Percentiles rank a stretch among this genome's conserved stretches.
phyloP scores from a whole-genome alignment of 306 rosid species.

The Prosopis cineraria region DNA sequence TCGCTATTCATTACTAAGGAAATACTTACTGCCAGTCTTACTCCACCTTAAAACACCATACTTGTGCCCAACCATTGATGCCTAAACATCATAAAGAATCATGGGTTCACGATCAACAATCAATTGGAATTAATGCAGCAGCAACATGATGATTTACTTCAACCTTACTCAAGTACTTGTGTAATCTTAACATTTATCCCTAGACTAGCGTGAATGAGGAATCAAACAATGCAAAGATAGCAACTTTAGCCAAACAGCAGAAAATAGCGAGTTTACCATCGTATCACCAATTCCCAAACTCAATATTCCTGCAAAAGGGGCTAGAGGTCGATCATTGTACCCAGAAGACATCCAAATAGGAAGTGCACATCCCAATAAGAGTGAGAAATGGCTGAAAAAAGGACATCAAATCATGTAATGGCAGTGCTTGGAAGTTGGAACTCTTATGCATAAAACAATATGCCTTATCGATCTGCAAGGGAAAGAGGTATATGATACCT shows the following conservation, averaged over 20 bases:
- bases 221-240: neutral
- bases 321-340: conserved; percentile 65
- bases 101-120: neutral
- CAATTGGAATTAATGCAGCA: neutral
- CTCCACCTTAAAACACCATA: conserved; percentile 96
- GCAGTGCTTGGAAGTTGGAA: conserved; percentile 5
- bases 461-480: neutral
- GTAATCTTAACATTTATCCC: neutral
- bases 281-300: conserved; percentile 78
- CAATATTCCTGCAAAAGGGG: conserved; percentile 76
- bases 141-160: neutral
- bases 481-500: conserved; percentile 43
- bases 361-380: conserved; percentile 71
- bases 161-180: neutral
- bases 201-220: neutral
- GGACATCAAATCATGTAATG: conserved; percentile 7
- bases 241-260: neutral
- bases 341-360: conserved; percentile 79
- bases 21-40: conserved; percentile 89
- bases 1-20: conserved; percentile 2
- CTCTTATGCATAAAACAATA: conserved; percentile 6
- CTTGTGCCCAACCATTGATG: conserved; percentile 95
- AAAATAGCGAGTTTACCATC: conserved; percentile 50
- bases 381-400: conserved; percentile 65
- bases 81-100: conserved; percentile 50